Evolutionary conservation across 2,329 filamentous ascomycete species (phyloP).

Genomic region (Hypoxylon sp.): DNA sequence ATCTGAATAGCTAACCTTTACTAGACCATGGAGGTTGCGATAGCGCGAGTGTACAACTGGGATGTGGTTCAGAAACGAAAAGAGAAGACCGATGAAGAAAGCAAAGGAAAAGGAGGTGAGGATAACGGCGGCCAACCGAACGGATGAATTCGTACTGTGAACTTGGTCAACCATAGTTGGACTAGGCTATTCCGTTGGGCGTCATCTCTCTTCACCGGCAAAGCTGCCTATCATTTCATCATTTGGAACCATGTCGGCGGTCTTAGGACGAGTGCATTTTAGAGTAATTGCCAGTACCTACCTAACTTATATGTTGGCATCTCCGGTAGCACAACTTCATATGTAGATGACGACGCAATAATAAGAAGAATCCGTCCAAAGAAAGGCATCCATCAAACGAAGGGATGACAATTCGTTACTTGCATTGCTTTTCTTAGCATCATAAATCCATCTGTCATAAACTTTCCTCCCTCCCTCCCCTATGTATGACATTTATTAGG

Average conservation of each 20-base stretch:
- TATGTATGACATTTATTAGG: too few species aligned
- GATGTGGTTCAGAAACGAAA: conserved; percentile 95
- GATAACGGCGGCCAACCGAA: conserved; percentile 52
- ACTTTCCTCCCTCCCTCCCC: too few species aligned
- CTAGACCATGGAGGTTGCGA: conserved; percentile 96
- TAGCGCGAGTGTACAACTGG: conserved; percentile 99
- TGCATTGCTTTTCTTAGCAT: conserved; percentile 9
- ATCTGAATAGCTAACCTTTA: conserved; percentile 7
- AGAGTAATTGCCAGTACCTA: too few species aligned
- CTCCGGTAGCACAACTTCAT: too few species aligned
- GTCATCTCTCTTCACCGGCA: neutral
- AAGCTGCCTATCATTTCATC: neutral
- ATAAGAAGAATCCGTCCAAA: neutral
- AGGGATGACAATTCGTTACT: conserved; percentile 11
- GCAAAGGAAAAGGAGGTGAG: conserved; percentile 50
- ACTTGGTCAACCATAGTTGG: neutral
- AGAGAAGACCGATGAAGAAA: conserved; percentile 75
- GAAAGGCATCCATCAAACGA: neutral
- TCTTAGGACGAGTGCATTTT: too few species aligned
- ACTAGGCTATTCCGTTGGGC: neutral
- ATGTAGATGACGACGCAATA: conserved; percentile 26
- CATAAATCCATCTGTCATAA: too few species aligned
- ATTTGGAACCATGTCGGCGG: too few species aligned
- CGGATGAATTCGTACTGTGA: conserved; percentile 35
- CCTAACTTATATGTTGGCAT: too few species aligned